Conservation (phyloP, 495 filamentous ascomycete genomes). For the Xylona heveae region DNA sequence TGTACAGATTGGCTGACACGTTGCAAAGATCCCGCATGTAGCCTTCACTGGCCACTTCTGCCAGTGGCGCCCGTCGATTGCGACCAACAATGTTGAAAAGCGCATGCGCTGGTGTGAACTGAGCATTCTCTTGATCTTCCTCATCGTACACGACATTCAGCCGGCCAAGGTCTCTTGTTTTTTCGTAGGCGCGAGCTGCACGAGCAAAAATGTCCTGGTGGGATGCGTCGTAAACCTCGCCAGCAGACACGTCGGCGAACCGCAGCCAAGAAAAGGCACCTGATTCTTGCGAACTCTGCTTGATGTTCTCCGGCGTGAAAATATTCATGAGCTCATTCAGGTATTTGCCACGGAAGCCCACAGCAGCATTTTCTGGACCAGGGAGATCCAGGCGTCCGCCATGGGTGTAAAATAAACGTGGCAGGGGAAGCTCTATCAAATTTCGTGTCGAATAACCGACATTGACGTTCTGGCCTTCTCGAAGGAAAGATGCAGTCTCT, state of each 20-base stretch:
- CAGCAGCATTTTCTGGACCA: conserved; percentile 47
- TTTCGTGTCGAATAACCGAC: conserved; percentile 78
- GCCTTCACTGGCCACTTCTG: conserved; percentile 51
- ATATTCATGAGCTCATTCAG: conserved; percentile 68
- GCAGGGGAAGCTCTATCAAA: conserved; percentile 63
- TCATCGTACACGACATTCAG: conserved; percentile 37
- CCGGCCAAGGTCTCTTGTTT: conserved; percentile 9
- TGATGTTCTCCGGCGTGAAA: conserved; percentile 63
- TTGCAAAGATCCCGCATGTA: conserved; percentile 57
- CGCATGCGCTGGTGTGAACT: conserved; percentile 44
- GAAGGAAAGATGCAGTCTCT: conserved; percentile 83
- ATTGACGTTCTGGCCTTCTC: conserved; percentile 61
- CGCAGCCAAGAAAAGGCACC: conserved; percentile 77
- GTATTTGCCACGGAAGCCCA: conserved; percentile 58
- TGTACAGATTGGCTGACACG: conserved; percentile 44
- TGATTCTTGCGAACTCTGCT: conserved; percentile 27
- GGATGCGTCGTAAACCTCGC: conserved; percentile 44
- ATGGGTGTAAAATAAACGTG: conserved; percentile 54
- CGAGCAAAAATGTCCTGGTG: conserved; percentile 42
- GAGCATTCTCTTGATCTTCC: conserved; percentile 25
- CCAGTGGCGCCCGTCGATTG: conserved; percentile 40
- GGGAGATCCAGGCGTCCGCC: conserved; percentile 57
- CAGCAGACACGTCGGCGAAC: conserved; percentile 57
- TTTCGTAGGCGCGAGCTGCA: conserved; percentile 22
- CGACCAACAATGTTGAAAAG: conserved; percentile 62